These are phyloP conservation scores for Podosphaera xanthii DNA, from an alignment of 2,329 filamentous ascomycete species.

Conservation along the genomic window DNA sequence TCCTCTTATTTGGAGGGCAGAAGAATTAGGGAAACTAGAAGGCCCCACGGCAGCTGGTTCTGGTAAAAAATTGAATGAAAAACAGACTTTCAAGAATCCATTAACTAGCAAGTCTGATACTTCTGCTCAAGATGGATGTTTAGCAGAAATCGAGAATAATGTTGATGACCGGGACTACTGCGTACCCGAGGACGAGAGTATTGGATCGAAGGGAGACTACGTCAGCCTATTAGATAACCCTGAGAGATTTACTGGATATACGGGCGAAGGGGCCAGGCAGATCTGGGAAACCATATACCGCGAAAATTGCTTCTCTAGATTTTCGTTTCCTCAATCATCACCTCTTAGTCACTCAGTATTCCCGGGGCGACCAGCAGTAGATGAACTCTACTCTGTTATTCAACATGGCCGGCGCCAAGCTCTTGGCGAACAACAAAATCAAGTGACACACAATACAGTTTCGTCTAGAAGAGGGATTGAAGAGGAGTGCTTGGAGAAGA, in stretches of 20 bases:
- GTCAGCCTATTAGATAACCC: slow-evolving; percentile 86
- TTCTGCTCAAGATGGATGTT: slow-evolving; percentile 78
- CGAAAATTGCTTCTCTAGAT: slow-evolving; percentile 79
- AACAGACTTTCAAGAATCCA: slow-evolving; percentile 45
- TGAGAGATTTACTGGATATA: slow-evolving; percentile 86
- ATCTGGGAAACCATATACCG: slow-evolving; percentile 95
- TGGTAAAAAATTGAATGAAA: slow-evolving; percentile 46
- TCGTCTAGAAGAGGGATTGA: slow-evolving; percentile 46
- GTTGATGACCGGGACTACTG: slow-evolving; percentile 95
- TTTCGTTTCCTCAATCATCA: slow-evolving; percentile 34
- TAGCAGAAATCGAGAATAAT: slow-evolving; percentile 92
- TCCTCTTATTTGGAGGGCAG: slow-evolving; percentile 71
- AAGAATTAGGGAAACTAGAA: slow-evolving; percentile 77
- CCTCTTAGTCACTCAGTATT: slow-evolving; percentile 22
- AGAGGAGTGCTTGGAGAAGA: slow-evolving; percentile 89
- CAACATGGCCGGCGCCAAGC: slow-evolving; percentile 34
- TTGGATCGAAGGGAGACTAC: slow-evolving; percentile 75
- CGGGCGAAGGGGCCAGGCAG: slow-evolving; percentile 61
- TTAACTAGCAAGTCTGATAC: slow-evolving; percentile 67
- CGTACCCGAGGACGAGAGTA: slow-evolving; percentile 80
- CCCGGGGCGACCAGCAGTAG: slow-evolving; percentile 22
- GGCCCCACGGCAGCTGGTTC: slow-evolving; percentile 83
- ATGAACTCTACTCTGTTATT: slow-evolving; percentile 38
- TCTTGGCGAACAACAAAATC: slow-evolving; percentile 35
- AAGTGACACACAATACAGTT: slow-evolving; percentile 29